phyloP scores from a whole-genome alignment of 805 yeast species.

The Metschnikowia proteae region DNA sequence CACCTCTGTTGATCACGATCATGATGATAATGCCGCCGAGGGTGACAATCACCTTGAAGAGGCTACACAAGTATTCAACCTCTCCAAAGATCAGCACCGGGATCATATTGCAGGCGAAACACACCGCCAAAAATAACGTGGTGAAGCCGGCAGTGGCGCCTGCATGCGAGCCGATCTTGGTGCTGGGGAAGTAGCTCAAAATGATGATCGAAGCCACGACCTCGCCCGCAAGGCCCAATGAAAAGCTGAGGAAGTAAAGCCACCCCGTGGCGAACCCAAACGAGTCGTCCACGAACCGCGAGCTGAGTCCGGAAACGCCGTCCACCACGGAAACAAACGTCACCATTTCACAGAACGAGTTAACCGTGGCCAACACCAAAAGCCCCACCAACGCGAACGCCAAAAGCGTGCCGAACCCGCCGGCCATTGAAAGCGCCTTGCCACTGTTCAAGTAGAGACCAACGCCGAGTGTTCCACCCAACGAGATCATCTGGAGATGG shows the following conservation, averaged over 20 bases:
- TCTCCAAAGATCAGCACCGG: conserved; percentile 76
- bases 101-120: conserved; percentile 52
- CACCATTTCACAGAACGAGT: conserved; percentile 78
- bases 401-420: conserved; percentile 70
- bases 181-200: conserved; percentile 60
- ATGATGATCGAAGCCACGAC: conserved; percentile 76
- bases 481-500: conserved; percentile 73
- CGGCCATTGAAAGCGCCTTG: conserved; percentile 67
- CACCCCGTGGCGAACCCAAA: conserved; percentile 74
- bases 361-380: conserved; percentile 63
- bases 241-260: conserved; percentile 69
- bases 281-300: conserved; percentile 74
- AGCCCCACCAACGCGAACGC: conserved; percentile 65
- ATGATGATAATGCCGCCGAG: conserved; percentile 55
- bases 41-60: conserved; percentile 52
- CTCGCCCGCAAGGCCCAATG: conserved; percentile 73
- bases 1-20: conserved; percentile 63
- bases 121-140: conserved; percentile 49
- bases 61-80: conserved; percentile 59
- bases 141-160: conserved; percentile 60
- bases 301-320: conserved; percentile 70
- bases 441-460: conserved; percentile 70
- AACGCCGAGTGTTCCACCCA: conserved; percentile 78
- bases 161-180: conserved; percentile 45
- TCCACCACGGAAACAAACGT: conserved; percentile 76